phyloP scores from a whole-genome alignment of 306 rosid species.

The Begonia fuchsioides region DNA sequence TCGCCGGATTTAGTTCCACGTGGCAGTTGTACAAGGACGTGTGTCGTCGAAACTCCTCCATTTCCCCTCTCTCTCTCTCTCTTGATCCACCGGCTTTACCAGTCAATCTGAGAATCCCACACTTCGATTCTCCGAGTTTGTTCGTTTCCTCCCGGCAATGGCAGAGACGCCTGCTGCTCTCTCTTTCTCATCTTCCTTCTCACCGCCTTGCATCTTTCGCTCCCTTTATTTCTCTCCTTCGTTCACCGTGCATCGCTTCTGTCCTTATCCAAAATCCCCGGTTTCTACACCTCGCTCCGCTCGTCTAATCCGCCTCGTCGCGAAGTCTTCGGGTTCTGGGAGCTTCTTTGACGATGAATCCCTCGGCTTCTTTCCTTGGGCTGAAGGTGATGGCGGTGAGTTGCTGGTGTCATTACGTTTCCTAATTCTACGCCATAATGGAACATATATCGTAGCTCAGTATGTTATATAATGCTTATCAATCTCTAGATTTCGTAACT shows the following conservation, averaged over 20 bases:
- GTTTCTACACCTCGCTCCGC: constrained; percentile 17
- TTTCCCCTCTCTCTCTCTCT: constrained; percentile 1
- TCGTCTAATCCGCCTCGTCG: constrained; percentile 33
- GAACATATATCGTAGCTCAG: too few relatives aligned
- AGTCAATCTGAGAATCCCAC: background rate
- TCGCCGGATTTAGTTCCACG: too few relatives aligned
- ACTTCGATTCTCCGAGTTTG: background rate
- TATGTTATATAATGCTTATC: too few relatives aligned
- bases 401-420: background rate
- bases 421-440: too few relatives aligned
- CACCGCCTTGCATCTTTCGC: constrained; percentile 17
- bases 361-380: constrained; percentile 63
- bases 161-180: constrained; percentile 54
- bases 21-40: too few relatives aligned
- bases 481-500: too few relatives aligned
- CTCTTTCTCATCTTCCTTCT: constrained; percentile 30
- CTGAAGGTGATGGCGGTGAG: constrained; percentile 37
- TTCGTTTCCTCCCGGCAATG: constrained; percentile 28
- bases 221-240: constrained; percentile 13
- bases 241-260: constrained; percentile 8
- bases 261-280: constrained; percentile 13
- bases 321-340: constrained; percentile 34
- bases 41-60: background rate
- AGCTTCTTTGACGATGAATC: constrained; percentile 31
- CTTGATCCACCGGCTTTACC: background rate